Evolutionary conservation across 768 basidiomycete genomes (phyloP).

Genomic region (Leccinum uliginosum): DNA sequence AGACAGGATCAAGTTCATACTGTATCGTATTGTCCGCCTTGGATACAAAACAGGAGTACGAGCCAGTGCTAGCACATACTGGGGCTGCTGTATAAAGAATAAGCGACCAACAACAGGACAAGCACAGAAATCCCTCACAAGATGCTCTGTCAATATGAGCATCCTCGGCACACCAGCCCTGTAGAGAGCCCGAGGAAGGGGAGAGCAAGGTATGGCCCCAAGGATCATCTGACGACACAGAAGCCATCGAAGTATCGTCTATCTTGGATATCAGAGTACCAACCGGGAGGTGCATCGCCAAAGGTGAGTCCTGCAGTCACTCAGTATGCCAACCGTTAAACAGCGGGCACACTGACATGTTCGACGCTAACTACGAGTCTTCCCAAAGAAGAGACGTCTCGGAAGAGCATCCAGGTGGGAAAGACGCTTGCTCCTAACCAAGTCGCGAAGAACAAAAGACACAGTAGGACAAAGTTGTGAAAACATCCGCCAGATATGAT

Average conservation of each 20-base stretch:
- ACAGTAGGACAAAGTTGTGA: conserved; percentile 67
- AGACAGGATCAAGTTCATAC: conserved; percentile 57
- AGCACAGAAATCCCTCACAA: conserved; percentile 8
- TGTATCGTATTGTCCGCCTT: conserved; percentile 24
- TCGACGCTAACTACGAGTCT: conserved; percentile 53
- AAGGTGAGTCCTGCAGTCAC: conserved; percentile 50
- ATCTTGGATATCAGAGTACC: conserved; percentile 61
- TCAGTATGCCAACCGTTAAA: conserved; percentile 4
- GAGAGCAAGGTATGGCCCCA: conserved; percentile 48
- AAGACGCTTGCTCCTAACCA: conserved; percentile 27
- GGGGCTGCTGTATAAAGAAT: conserved; percentile 3
- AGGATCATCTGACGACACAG: conserved; percentile 23
- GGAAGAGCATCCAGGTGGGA: conserved; percentile 40
- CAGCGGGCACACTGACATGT: conserved; percentile 37
- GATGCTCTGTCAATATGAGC: conserved; percentile 25
- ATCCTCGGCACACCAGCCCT: conserved; percentile 63
- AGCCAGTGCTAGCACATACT: conserved; percentile 2
- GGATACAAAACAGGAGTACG: conserved; percentile 43
- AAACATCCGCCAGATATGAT: conserved; percentile 72
- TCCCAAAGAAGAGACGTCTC: conserved; percentile 48
- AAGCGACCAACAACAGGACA: background rate
- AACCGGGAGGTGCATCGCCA: conserved; percentile 49
- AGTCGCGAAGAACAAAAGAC: conserved; percentile 38
- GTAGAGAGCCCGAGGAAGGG: conserved; percentile 5
- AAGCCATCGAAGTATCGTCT: conserved; percentile 54